These are phyloP conservation scores for Prunus fruticosa DNA, from an alignment of 306 rosid species.

Conservation along the genomic window DNA sequence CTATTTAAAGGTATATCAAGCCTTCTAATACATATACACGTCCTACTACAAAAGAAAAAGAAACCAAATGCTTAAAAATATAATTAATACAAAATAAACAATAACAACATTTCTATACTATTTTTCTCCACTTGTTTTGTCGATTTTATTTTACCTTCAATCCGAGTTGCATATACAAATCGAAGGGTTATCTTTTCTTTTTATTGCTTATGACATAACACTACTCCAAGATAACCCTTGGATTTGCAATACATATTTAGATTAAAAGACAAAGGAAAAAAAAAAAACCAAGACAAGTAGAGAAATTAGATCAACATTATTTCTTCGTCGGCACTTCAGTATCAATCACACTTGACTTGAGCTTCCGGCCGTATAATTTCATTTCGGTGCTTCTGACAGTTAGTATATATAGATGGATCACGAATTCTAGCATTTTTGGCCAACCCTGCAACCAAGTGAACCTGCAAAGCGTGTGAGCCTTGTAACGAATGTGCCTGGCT, in stretches of 20 bases:
- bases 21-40: background rate
- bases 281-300: background rate
- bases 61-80: too few relatives aligned
- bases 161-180: background rate
- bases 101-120: background rate
- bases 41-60: background rate
- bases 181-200: background rate
- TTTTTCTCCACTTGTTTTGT: background rate
- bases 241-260: background rate
- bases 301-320: background rate
- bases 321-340: background rate
- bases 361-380: background rate
- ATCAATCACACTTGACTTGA: background rate
- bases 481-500: slow-evolving; percentile 37
- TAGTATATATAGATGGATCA: too few relatives aligned
- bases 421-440: slow-evolving; percentile 10
- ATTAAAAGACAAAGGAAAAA: background rate
- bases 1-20: background rate
- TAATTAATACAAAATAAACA: background rate
- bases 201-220: background rate
- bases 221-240: background rate
- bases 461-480: slow-evolving; percentile 49
- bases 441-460: slow-evolving; percentile 30
- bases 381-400: too few relatives aligned
- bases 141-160: background rate